A percentile compares a stretch with the other conserved stretches of the same genome.
phyloP scores from a whole-genome alignment of 257 asterid genomes.

The Anisodus tanguticus region DNA sequence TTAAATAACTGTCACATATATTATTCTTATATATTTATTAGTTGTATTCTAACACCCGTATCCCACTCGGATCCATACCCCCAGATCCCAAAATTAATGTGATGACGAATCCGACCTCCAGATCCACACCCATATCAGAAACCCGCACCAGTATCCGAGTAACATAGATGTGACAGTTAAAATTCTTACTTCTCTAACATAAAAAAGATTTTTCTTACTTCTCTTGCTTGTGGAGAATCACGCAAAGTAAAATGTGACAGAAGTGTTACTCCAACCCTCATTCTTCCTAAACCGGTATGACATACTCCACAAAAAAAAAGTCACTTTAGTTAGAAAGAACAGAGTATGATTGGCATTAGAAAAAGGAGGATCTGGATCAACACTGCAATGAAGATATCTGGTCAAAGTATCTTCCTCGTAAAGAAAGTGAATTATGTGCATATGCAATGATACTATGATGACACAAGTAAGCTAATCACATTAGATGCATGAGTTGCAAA shows the following conservation, averaged over 20 bases:
- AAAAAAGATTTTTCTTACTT: background rate
- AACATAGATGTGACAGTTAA: background rate
- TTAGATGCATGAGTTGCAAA: constrained; percentile 23
- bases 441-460: background rate
- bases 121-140: background rate
- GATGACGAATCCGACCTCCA: background rate
- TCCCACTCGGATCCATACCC: background rate
- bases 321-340: background rate
- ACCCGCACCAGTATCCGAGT: background rate
- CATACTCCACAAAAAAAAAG: background rate
- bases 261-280: background rate
- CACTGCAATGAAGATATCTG: background rate
- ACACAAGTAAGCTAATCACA: constrained; percentile 18
- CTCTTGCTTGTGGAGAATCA: constrained; percentile 8
- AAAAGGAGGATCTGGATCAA: constrained; percentile 14
- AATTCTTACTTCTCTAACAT: background rate
- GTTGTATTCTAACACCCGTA: background rate
- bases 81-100: background rate
- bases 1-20: background rate
- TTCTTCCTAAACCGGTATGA: constrained; percentile 12
- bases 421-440: background rate
- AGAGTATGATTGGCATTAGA: constrained; percentile 7
- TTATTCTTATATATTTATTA: constrained; percentile 16
- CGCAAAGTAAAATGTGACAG: constrained; percentile 1
- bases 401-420: constrained; percentile 17